Base-by-base conservation (phyloP, 495 filamentous ascomycete genomes). In the Xylaria scruposa region DNA sequence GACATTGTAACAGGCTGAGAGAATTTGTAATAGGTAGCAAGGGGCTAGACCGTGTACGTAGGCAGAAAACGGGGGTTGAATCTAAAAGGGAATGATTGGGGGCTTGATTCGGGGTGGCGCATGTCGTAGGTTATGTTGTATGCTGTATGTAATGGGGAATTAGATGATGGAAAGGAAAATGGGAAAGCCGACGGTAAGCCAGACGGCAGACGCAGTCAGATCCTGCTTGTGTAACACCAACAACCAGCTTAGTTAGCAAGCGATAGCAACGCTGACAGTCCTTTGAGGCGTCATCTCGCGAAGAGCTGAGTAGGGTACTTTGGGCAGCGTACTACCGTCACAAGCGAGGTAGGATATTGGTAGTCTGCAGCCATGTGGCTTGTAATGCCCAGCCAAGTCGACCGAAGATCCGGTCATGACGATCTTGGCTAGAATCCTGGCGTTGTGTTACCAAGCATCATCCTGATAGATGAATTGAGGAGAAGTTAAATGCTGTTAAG, bases 221-320 rank as follows among this genome's bases (percentile, higher is more conserved):
- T 64, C 40, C 56, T 64, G 21, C 21, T 54, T 49, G 58, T 70
- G 59, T 29, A 58, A 60, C 21, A 3, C 19, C 33, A 47, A 24
- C 21, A 54, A 33, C 59, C 44, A 53, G 58, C 44, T 29, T 49
- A 53, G 26, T n/a, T 29, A 46, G 24, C 42, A 59, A 59, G 29
- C 31, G 63, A 70, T n/a, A 24, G 56, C 9, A 13, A 63, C 58
- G 58, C 68, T 70, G 68, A 59, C 58, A 4, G 29, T 62, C 44
- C 21, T 53, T 29, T 61, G 40, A 21, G 24, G 54, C 54, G 67
- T 29, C 42, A 51, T 49, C 19, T 70, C 42, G 42, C 17, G 54
- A 36, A 33, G 49, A 19, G 54, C 40, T 31, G 53, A 56, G 26
- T 8, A 56, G 26, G 19, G 4, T 54, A 54, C 10, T n/a, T 7